phyloP scores from a whole-genome alignment of 2,329 filamentous ascomycete species.

The Amauroascus verrucosus region DNA sequence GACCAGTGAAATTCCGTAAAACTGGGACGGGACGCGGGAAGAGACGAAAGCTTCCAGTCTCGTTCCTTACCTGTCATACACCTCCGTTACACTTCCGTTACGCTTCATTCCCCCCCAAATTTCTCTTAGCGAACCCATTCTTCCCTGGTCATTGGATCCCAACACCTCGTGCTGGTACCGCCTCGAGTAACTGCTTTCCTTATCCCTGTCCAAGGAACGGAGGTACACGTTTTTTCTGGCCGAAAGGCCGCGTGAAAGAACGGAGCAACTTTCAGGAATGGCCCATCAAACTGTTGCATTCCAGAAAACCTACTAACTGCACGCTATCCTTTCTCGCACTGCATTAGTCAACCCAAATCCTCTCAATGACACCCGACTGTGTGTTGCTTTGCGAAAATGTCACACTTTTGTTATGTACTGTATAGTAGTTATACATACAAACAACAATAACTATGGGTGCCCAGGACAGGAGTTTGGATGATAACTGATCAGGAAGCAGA shows the following conservation, averaged over 20 bases:
- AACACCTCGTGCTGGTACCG: conserved; percentile 3
- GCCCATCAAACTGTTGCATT: conserved; percentile 1
- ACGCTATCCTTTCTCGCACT: neutral
- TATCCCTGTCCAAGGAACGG: neutral
- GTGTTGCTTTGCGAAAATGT: neutral
- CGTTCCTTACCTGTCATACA: neutral
- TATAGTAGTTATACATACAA: neutral
- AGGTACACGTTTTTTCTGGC: conserved; percentile 3
- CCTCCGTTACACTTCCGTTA: neutral
- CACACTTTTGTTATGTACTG: neutral
- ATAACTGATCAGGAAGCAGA: neutral
- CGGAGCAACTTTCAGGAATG: neutral
- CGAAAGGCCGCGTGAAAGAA: neutral
- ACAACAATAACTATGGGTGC: too few relatives aligned
- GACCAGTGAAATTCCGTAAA: conserved; percentile 6
- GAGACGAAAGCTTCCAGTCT: neutral
- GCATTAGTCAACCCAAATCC: neutral
- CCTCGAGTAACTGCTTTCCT: neutral
- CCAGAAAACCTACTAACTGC: neutral
- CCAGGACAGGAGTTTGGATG: neutral
- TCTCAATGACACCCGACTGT: neutral
- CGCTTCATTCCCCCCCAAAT: neutral
- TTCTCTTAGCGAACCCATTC: neutral
- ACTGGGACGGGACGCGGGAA: conserved; percentile 7
- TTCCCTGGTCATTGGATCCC: conserved; percentile 5